Conservation (phyloP, 2,329 filamentous ascomycete genomes). For the Penicillium brevicompactum region DNA sequence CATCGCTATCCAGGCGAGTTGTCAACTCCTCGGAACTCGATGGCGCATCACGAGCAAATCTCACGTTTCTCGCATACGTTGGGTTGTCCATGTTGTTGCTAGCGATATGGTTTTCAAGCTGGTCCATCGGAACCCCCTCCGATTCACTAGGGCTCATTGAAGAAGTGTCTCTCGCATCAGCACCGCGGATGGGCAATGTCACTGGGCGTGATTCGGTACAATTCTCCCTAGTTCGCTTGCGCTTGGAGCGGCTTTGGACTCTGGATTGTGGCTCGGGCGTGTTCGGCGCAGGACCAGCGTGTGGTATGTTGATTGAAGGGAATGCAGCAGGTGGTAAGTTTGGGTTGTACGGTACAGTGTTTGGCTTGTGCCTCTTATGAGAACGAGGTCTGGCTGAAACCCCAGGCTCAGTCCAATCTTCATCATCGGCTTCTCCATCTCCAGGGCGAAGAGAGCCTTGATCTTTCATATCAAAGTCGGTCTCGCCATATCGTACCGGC, state of each 20-base stretch:
- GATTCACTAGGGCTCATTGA: not conserved
- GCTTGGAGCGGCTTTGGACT: not conserved
- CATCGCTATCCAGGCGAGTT: conserved; percentile 25
- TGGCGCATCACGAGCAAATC: conserved; percentile 13
- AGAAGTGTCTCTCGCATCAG: not conserved
- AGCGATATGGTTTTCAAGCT: conserved; percentile 24
- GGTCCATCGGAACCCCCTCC: not conserved
- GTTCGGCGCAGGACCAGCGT: not conserved
- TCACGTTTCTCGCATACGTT: conserved; percentile 33
- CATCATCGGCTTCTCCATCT: not conserved
- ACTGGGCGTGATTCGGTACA: not conserved
- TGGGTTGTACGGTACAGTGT: conserved; percentile 35
- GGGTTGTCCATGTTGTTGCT: conserved; percentile 34
- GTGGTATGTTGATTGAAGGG: conserved; percentile 37
- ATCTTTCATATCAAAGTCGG: conserved; percentile 15
- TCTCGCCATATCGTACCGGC: conserved; percentile 34
- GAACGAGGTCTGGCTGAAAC: not conserved
- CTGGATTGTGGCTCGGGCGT: not conserved
- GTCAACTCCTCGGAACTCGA: not conserved
- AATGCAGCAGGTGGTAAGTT: conserved; percentile 45
- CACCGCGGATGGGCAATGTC: not conserved
- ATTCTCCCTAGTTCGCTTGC: not conserved
- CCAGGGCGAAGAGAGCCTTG: not conserved
- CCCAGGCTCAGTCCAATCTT: not conserved
- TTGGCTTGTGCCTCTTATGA: conserved; percentile 1